Conservation (phyloP, 768 basidiomycete species). For the Dendrothele bispora region DNA sequence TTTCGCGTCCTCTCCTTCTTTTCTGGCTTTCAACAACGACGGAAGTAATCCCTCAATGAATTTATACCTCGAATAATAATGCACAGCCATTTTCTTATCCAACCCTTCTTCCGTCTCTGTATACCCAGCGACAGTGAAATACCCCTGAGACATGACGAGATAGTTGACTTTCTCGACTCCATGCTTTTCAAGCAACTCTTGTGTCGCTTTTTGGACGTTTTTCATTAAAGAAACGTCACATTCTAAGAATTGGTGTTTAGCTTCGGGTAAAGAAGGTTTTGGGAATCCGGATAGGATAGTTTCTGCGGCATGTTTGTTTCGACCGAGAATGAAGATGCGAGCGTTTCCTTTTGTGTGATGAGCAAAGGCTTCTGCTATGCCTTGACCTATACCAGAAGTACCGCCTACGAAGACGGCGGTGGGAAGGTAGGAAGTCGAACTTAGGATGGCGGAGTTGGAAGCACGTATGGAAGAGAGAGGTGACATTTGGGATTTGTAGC, state of each 20-base stretch:
- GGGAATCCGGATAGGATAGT: constrained; percentile 27
- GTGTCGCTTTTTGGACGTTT: constrained; percentile 27
- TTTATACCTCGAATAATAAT: constrained; percentile 40
- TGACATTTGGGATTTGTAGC: constrained; percentile 8
- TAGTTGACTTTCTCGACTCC: constrained; percentile 32
- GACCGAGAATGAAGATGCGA: constrained; percentile 34
- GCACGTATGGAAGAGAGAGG: constrained; percentile 12
- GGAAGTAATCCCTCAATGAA: constrained; percentile 37
- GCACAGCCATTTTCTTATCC: constrained; percentile 34
- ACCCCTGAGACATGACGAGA: constrained; percentile 34
- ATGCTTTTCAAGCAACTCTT: constrained; percentile 16
- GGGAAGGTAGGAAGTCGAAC: constrained; percentile 4
- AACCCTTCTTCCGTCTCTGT: constrained; percentile 38
- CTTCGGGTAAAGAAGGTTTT: constrained; percentile 12
- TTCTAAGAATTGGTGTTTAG: constrained; percentile 29
- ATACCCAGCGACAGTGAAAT: constrained; percentile 27
- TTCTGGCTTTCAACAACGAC: constrained; percentile 28
- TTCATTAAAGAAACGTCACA: constrained; percentile 31
- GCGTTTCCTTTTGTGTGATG: constrained; percentile 32
- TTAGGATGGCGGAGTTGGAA: constrained; percentile 14
- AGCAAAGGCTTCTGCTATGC: constrained; percentile 31
- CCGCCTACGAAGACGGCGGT: constrained; percentile 15
- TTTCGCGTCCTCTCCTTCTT: constrained; percentile 37
- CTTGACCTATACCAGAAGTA: constrained; percentile 23
- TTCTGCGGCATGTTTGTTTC: constrained; percentile 30